phyloP scores from a whole-genome alignment of 192 early-diverging fungal species.

The Entomortierella lignicola region DNA sequence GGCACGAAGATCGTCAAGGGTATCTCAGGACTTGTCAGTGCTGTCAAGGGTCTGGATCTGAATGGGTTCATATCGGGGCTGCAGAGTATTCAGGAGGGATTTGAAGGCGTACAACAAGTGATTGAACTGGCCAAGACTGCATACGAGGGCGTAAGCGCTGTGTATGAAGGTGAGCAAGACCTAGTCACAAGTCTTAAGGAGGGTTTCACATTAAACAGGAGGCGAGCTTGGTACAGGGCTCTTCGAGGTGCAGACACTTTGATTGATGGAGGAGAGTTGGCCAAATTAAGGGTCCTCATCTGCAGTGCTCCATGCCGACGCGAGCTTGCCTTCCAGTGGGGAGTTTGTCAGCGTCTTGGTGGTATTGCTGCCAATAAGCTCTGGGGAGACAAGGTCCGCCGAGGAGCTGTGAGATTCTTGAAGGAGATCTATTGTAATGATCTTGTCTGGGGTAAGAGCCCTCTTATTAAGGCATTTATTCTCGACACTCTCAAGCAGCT shows the following conservation, averaged over 20 bases:
- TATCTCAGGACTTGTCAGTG: background rate
- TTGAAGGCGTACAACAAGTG: background rate
- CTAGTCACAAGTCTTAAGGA: background rate
- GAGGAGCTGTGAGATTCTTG: background rate
- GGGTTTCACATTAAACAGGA: background rate
- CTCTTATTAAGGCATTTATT: background rate
- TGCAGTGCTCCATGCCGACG: background rate
- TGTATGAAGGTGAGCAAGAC: background rate
- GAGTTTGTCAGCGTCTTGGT: background rate
- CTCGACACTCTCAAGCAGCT: conserved; percentile 1
- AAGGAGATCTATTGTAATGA: conserved; percentile 5
- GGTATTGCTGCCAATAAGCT: background rate
- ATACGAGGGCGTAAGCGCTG: background rate
- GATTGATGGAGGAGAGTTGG: background rate
- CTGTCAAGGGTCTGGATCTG: conserved; percentile 1
- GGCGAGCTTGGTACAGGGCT: background rate
- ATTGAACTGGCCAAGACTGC: background rate
- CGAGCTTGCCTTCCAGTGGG: background rate
- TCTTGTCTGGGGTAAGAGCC: background rate
- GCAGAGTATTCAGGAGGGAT: background rate
- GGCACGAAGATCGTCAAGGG: background rate
- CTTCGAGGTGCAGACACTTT: conserved; percentile 1
- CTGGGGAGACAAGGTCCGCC: background rate
- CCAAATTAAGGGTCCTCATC: background rate
- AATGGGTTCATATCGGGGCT: background rate